Evolutionary conservation across 176 grass and related monocot genomes (phyloP).

Genomic region (Guadua angustifolia): DNA sequence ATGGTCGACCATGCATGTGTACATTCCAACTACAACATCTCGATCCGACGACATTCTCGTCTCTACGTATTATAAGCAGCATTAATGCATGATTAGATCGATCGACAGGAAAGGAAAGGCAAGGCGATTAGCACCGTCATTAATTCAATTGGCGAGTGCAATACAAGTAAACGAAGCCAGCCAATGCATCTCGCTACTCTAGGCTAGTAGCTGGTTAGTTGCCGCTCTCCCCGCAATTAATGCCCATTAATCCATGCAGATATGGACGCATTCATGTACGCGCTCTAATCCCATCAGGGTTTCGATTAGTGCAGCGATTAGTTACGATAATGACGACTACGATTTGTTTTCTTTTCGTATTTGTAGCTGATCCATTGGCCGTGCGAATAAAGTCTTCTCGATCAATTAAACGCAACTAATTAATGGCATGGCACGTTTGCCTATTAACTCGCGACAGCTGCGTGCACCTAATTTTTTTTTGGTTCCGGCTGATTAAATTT

Average conservation of each 20-base stretch:
- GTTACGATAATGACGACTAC: not conserved
- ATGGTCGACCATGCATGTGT: not conserved
- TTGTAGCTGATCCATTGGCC: not conserved
- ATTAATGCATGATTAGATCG: not conserved
- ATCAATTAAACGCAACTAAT: not conserved
- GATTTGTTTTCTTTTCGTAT: not conserved
- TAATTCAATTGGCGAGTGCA: slow-evolving; percentile 16
- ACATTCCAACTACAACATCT: not conserved
- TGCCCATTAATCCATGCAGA: slow-evolving; percentile 50
- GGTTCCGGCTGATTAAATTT: not conserved
- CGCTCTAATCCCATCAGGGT: not conserved
- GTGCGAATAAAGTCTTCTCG: not conserved
- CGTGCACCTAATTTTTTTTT: slow-evolving; percentile 31
- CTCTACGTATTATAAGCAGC: not conserved
- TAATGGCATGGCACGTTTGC: slow-evolving; percentile 39
- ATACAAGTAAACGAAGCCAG: not conserved
- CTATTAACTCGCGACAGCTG: slow-evolving; percentile 38
- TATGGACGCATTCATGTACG: not conserved
- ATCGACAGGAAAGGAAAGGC: slow-evolving; percentile 7
- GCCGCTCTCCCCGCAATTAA: slow-evolving; percentile 28
- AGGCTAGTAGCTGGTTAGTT: not conserved
- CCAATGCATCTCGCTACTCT: not conserved
- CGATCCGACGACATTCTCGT: not conserved
- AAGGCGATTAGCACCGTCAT: not conserved
- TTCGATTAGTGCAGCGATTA: slow-evolving; percentile 5